Conservation (phyloP, 257 asterid species). For the Rehmannia glutinosa region DNA sequence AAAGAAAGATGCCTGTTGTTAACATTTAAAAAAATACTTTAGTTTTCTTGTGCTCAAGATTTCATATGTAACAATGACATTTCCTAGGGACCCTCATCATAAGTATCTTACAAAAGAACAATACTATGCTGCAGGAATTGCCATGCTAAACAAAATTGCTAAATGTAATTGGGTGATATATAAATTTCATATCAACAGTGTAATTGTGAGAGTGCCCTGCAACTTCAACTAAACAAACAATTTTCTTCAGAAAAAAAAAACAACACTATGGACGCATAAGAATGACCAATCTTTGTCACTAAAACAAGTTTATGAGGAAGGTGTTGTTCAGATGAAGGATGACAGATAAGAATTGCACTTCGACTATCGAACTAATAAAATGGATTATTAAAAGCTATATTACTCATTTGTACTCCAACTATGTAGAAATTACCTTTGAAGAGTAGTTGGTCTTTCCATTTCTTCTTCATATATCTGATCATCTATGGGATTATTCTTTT, state of each 20-base stretch:
- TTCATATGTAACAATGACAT: background rate
- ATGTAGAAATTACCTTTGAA: constrained; percentile 49
- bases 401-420: background rate
- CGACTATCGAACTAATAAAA: too few relatives aligned
- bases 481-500: too few relatives aligned
- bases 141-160: background rate
- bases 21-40: background rate
- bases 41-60: background rate
- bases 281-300: background rate
- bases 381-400: background rate
- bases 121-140: background rate
- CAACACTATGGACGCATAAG: background rate
- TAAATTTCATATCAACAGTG: too few relatives aligned
- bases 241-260: too few relatives aligned
- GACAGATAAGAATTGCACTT: background rate
- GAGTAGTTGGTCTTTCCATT: constrained; percentile 43
- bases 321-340: background rate
- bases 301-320: background rate
- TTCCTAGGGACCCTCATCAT: background rate
- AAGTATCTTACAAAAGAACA: background rate
- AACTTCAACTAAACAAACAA: too few relatives aligned
- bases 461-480: too few relatives aligned
- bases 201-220: background rate
- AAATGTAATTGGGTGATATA: too few relatives aligned
- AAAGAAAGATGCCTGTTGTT: constrained; percentile 73